These are phyloP conservation scores for Catharanthus roseus DNA, from an alignment of 257 asterid genomes.

Conservation along the genomic window DNA sequence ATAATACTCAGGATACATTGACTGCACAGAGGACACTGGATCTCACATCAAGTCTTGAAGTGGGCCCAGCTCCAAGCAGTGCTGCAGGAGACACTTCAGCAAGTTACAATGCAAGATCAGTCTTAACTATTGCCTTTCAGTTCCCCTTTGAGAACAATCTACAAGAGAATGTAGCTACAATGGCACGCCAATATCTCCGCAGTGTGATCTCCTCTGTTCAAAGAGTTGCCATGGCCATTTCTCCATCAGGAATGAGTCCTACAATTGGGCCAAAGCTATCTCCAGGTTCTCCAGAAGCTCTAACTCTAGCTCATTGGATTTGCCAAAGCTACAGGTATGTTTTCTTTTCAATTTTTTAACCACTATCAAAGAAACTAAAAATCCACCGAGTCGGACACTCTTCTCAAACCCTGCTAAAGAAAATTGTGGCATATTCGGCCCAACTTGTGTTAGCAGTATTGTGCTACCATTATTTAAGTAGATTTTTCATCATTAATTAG, in stretches of 20 bases:
- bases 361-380: background rate
- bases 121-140: constrained; percentile 87
- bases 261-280: constrained; percentile 48
- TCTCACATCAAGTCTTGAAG: constrained; percentile 77
- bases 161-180: constrained; percentile 71
- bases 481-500: background rate
- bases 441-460: background rate
- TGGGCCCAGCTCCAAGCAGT: constrained; percentile 43
- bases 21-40: constrained; percentile 61
- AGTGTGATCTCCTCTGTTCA: constrained; percentile 92
- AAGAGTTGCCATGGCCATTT: constrained; percentile 87
- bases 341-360: no score
- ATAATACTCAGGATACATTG: constrained; percentile 36
- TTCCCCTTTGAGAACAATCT: constrained; percentile 87
- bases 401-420: background rate
- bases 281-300: constrained; percentile 87
- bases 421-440: background rate
- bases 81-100: constrained; percentile 30
- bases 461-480: background rate
- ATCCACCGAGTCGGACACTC: background rate
- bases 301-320: constrained; percentile 88
- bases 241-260: constrained; percentile 70
- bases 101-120: constrained; percentile 52
- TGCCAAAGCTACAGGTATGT: constrained; percentile 84
- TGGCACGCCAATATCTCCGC: constrained; percentile 94